Percentiles rank a stretch among this genome's conserved stretches.
Evolutionary conservation across 2,329 filamentous ascomycete species (phyloP).

Genomic region (Alternaria sp.): DNA sequence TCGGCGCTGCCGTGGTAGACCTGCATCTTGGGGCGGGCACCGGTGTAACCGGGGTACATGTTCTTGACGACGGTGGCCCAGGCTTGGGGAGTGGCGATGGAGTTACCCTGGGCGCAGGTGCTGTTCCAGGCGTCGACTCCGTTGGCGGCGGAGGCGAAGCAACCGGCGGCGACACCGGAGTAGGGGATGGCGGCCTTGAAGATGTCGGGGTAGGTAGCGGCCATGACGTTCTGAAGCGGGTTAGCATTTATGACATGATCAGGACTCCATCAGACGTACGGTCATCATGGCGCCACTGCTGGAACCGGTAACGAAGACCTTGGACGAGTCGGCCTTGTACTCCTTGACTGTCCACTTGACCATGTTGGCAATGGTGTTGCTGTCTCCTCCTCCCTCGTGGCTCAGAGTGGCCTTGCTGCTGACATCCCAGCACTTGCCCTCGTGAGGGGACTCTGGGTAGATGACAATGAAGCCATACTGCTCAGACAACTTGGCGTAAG

Average conservation of each 20-base stretch:
- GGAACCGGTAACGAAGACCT: constrained; percentile 63
- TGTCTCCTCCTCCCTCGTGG: constrained; percentile 64
- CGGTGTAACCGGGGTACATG: constrained; percentile 60
- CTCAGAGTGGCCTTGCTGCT: constrained; percentile 61
- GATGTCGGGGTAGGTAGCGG: constrained; percentile 61
- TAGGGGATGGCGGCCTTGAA: constrained; percentile 60
- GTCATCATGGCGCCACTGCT: constrained; percentile 65
- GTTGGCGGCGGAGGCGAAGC: constrained; percentile 55
- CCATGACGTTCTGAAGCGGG: constrained; percentile 51
- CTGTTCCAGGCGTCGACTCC: constrained; percentile 59
- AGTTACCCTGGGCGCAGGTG: constrained; percentile 58
- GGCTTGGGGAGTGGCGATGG: constrained; percentile 53
- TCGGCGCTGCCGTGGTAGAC: constrained; percentile 64
- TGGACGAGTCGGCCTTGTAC: constrained; percentile 59
- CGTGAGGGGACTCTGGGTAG: constrained; percentile 61
- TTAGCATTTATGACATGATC: constrained; percentile 2
- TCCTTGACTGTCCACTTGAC: constrained; percentile 59
- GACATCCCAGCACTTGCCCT: constrained; percentile 66
- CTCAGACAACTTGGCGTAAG: constrained; percentile 62
- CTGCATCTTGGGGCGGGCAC: constrained; percentile 61
- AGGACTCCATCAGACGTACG: constrained; percentile 18
- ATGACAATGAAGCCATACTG: constrained; percentile 66
- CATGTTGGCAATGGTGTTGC: constrained; percentile 65
- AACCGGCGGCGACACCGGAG: constrained; percentile 62
- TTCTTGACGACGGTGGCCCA: constrained; percentile 57